Conservation (phyloP, 192 early-diverging fungal genomes). For the Cetraspora pellucida region DNA sequence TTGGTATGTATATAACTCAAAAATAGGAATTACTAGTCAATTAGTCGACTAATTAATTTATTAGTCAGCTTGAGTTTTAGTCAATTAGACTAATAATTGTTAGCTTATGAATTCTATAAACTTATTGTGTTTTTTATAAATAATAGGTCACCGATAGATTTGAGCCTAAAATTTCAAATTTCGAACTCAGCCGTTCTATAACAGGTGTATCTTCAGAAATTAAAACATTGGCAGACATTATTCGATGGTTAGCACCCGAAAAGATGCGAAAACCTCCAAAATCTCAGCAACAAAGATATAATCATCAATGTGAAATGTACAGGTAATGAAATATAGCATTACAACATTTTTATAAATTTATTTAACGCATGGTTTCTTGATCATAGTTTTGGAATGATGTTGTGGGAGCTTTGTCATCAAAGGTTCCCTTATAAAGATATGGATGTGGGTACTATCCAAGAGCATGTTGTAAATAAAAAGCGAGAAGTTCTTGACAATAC, state of each 20-base stretch:
- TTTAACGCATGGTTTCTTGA: background rate
- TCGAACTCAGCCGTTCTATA: background rate
- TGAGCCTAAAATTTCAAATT: slow-evolving; percentile 25
- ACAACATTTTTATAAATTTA: background rate
- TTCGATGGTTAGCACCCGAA: slow-evolving; percentile 28
- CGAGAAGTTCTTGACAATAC: background rate
- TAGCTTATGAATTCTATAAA: background rate
- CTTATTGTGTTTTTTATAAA: background rate
- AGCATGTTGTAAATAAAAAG: background rate
- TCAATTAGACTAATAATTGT: background rate
- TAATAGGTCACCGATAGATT: background rate
- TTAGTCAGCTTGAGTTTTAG: too few species aligned
- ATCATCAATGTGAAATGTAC: slow-evolving; percentile 22
- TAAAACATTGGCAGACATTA: background rate
- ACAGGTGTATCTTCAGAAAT: background rate
- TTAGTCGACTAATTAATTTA: background rate
- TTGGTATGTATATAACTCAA: background rate
- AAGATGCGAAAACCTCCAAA: background rate
- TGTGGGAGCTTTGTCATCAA: slow-evolving; percentile 22
- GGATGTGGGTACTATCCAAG: background rate
- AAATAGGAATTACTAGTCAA: too few species aligned
- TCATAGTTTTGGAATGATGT: slow-evolving; percentile 17
- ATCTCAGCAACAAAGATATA: background rate
- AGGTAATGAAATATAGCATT: background rate
- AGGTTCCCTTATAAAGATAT: background rate